Percentiles rank a stretch among this genome's conserved stretches.
phyloP scores from a whole-genome alignment of 352 stramenopile species.

The Globisporangium paroecandrum region DNA sequence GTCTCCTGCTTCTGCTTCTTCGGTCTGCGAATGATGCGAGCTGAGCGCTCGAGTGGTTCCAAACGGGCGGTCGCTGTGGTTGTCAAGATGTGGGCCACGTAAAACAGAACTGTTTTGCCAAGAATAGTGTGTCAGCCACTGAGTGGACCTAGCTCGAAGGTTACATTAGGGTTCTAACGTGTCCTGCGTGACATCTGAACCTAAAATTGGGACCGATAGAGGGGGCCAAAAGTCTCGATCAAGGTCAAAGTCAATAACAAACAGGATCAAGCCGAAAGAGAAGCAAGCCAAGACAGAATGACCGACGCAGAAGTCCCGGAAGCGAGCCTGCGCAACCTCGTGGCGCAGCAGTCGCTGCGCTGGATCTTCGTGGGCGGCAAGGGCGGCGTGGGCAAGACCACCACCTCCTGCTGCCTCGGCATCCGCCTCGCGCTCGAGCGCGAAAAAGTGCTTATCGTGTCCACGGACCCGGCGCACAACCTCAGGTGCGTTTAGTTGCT shows the following conservation, averaged over 20 bases:
- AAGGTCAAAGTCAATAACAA: not conserved
- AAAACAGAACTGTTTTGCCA: not conserved
- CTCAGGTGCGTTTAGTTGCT: constrained; percentile 59
- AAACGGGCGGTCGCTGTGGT: constrained; percentile 8
- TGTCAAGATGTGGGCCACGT: not conserved
- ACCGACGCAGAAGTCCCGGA: constrained; percentile 67
- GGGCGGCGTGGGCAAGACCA: constrained; percentile 95
- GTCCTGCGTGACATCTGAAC: not conserved
- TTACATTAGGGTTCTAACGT: not conserved
- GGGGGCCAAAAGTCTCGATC: not conserved
- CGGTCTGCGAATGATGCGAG: not conserved
- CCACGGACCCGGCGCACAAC: constrained; percentile 99
- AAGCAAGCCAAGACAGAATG: constrained; percentile 9
- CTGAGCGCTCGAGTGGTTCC: constrained; percentile 7
- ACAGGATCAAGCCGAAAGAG: not conserved
- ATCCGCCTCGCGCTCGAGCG: constrained; percentile 89
- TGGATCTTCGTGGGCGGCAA: constrained; percentile 97
- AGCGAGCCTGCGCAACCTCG: constrained; percentile 88
- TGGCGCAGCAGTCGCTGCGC: constrained; percentile 85
- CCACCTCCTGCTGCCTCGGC: constrained; percentile 97
- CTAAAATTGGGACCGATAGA: not conserved
- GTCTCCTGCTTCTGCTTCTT: constrained; percentile 16
- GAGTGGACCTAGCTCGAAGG: not conserved
- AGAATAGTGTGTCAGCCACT: not conserved
- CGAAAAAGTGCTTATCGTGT: constrained; percentile 97